A percentile compares a stretch with the other conserved stretches of the same genome.
Evolutionary conservation across 108 stramenopile species (phyloP).

Genomic region (Phaeodactylum tricornutum): DNA sequence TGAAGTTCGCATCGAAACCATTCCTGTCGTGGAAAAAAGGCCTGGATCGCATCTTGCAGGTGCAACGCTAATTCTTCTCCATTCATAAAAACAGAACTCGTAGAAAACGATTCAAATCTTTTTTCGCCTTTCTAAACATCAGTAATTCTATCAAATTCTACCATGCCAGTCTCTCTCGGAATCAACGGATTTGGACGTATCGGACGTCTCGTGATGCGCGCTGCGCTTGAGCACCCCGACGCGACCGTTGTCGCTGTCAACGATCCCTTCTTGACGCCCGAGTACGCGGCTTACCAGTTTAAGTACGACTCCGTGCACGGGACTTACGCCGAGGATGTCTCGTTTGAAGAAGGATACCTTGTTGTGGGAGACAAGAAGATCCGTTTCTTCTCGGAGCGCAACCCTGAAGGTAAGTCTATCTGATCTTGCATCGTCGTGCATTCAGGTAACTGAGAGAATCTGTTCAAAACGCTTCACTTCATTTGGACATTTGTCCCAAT

Average conservation of each 20-base stretch:
- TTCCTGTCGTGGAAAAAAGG: too few relatives aligned
- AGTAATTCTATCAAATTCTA: neutral
- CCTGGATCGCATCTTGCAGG: too few relatives aligned
- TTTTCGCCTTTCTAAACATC: neutral
- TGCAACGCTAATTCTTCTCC: too few relatives aligned
- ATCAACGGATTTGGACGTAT: conserved; percentile 97
- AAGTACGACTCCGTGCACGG: conserved; percentile 98
- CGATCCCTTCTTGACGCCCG: conserved; percentile 78
- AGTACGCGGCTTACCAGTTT: conserved; percentile 92
- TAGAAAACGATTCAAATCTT: neutral
- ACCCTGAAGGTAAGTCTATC: conserved; percentile 53
- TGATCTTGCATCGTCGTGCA: too few relatives aligned
- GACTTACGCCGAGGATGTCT: conserved; percentile 68
- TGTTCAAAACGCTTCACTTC: too few relatives aligned
- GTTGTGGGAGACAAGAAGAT: conserved; percentile 68
- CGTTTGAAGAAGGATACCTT: conserved; percentile 73
- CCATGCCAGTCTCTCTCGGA: conserved; percentile 67
- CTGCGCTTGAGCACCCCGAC: conserved; percentile 78
- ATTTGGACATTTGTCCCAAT: neutral
- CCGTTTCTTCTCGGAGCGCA: conserved; percentile 82
- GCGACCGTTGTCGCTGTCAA: conserved; percentile 90
- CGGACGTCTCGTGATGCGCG: conserved; percentile 93
- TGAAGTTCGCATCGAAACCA: too few relatives aligned
- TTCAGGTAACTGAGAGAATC: too few relatives aligned
- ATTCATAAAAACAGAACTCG: too few relatives aligned